phyloP scores from a whole-genome alignment of 306 rosid genomes.

The Medicago lupulina region DNA sequence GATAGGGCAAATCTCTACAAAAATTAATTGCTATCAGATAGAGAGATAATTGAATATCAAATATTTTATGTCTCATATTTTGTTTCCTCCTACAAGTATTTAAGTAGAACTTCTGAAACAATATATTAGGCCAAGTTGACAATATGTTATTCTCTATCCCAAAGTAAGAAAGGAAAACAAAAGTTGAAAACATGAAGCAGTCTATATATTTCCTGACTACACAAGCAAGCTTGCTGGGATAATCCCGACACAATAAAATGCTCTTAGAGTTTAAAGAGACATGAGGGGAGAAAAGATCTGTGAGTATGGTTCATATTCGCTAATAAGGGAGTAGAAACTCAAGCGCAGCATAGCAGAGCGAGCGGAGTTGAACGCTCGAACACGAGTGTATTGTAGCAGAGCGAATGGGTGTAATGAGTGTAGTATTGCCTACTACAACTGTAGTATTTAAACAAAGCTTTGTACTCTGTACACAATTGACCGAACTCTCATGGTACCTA shows the following conservation, averaged over 20 bases:
- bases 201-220: slow-evolving; percentile 22
- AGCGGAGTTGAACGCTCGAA: too few relatives aligned
- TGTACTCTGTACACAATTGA: not conserved
- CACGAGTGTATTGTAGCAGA: not conserved
- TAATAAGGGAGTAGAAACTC: not conserved
- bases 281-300: not conserved
- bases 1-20: slow-evolving; percentile 78
- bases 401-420: not conserved
- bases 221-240: not conserved
- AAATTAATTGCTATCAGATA: slow-evolving; percentile 34
- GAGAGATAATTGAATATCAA: slow-evolving; percentile 31
- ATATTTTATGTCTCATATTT: slow-evolving; percentile 24
- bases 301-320: not conserved
- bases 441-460: not conserved
- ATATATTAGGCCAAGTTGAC: slow-evolving; percentile 20
- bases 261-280: not conserved
- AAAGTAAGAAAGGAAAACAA: not conserved
- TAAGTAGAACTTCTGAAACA: slow-evolving; percentile 13
- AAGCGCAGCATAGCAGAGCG: not conserved
- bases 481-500: too few relatives aligned
- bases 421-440: not conserved
- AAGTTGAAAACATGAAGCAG: slow-evolving; percentile 22
- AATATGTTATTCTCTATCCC: not conserved
- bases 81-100: slow-evolving; percentile 26
- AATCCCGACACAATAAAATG: slow-evolving; percentile 2